Base-by-base conservation (phyloP, 208 protist genomes). In the Porcisia hertigi region DNA sequence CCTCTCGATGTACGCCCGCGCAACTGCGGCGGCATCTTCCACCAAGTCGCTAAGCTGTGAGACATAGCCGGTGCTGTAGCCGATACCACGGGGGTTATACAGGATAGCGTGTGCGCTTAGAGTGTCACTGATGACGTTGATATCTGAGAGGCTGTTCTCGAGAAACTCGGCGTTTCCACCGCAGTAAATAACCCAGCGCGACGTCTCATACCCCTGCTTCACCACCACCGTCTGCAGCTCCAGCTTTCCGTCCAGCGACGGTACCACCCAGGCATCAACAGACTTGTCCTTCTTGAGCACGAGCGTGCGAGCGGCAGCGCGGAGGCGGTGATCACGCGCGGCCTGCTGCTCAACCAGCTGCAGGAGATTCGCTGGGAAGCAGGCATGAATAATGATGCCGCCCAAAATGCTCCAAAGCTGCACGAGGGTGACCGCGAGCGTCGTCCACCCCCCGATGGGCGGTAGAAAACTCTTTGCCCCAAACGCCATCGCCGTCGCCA, bases 101-200 rank as follows among this genome's bases (percentile, higher is more conserved):
- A 97, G 76, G 23, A 97, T 76, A n/a, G 83, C 78, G 74, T 94
- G 91, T 6, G 84, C 90, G n/a, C 82, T 36, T 6, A 97, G 58
- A 8, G 81, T 49, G 18, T 90, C 77, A 0, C 59, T 83, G 54
- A 89, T 59, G 39, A 73, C 47, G 49, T 73, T 71, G 16, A 88
- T 73, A 5, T 89, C 83, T 14, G 58, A 75, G 25, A 85, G 52
- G 16, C 65, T 86, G 66, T 86, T 79, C 74, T 97, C 89, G 65
- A 94, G 75, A 34, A 95, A 83, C 79, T 97, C 89, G 0, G 84
- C 88, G 73, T 97, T 97, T 34, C 93, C 93, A 20, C 91, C 90
- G 70, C 91, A 81, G 81, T 97, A 97, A 18, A 95, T 23, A 4
- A 95, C 62, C 91, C 92, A 96, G 3, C 82, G 79, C 43, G 75